Percentiles rank a stretch among this genome's conserved stretches.
These are phyloP conservation scores for Peronospora destructor DNA, from an alignment of 352 stramenopile genomes.

Conservation along the genomic window DNA sequence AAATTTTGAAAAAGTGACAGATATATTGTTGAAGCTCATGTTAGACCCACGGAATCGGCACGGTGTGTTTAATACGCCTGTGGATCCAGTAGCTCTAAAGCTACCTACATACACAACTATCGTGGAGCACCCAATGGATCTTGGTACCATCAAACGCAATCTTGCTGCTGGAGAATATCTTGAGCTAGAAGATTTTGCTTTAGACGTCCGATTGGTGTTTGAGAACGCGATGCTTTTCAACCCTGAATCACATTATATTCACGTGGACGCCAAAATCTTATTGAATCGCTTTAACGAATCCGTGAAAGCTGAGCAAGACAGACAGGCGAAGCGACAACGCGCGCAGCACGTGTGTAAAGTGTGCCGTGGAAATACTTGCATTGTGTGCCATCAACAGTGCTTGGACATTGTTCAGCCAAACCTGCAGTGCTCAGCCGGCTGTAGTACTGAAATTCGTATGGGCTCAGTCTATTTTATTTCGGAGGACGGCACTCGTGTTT, in stretches of 20 bases:
- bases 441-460: conserved; percentile 70
- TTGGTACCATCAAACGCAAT: conserved; percentile 83
- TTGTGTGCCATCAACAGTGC: conserved; percentile 68
- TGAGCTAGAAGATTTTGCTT: conserved; percentile 69
- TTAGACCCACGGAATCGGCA: conserved; percentile 58
- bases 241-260: conserved; percentile 61
- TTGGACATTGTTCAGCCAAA: conserved; percentile 53
- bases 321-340: conserved; percentile 37
- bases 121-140: conserved; percentile 86
- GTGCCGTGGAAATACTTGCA: conserved; percentile 64
- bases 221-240: conserved; percentile 89
- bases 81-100: conserved; percentile 61
- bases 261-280: conserved; percentile 59
- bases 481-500: conserved; percentile 71
- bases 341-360: conserved; percentile 47
- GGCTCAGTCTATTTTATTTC: conserved; percentile 67
- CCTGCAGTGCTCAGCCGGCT: conserved; percentile 67
- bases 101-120: conserved; percentile 66
- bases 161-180: conserved; percentile 81
- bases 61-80: conserved; percentile 67
- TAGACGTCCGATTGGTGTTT: conserved; percentile 83
- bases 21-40: conserved; percentile 75
- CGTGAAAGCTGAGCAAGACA: conserved; percentile 38
- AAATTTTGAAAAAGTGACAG: conserved; percentile 54
- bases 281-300: conserved; percentile 60